phyloP scores from a whole-genome alignment of 768 basidiomycete genomes.

The Cyathus striatus region DNA sequence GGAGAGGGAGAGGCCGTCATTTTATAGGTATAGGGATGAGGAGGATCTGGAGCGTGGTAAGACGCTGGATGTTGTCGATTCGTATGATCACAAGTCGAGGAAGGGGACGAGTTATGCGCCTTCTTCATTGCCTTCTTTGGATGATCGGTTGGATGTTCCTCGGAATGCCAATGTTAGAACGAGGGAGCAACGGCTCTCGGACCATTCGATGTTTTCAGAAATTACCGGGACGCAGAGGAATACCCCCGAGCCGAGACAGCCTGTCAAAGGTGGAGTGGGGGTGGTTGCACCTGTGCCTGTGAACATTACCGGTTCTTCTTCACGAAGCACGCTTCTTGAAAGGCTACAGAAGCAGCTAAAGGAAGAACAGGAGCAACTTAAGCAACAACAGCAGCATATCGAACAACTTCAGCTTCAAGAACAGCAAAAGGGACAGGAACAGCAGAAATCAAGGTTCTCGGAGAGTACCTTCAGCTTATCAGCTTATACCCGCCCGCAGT shows the following conservation, averaged over 20 bases:
- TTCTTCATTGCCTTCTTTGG: slow-evolving; percentile 36
- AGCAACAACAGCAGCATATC: no score
- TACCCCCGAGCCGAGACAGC: slow-evolving; percentile 70
- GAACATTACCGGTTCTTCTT: no score
- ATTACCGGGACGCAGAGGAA: slow-evolving; percentile 57
- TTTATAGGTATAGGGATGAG: slow-evolving; percentile 10
- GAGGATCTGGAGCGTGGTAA: slow-evolving; percentile 50
- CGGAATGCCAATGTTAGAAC: no score
- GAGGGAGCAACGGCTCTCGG: not conserved
- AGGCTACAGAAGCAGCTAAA: no score
- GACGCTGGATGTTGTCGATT: slow-evolving; percentile 38
- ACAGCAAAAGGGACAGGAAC: no score
- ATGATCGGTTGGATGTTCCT: slow-evolving; percentile 12
- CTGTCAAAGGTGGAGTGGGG: slow-evolving; percentile 39
- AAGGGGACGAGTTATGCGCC: slow-evolving; percentile 32
- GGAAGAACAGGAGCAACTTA: no score
- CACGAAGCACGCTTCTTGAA: no score
- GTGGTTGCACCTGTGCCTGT: slow-evolving; percentile 13
- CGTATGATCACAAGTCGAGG: slow-evolving; percentile 41
- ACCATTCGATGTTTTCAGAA: slow-evolving; percentile 56
- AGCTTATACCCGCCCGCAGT: slow-evolving; percentile 12
- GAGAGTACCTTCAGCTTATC: slow-evolving; percentile 37
- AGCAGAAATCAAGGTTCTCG: slow-evolving; percentile 44
- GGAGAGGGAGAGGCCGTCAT: slow-evolving; percentile 1
- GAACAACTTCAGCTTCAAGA: no score